Base-by-base conservation (phyloP, 108 stramenopile genomes). In the Seminavis robusta region DNA sequence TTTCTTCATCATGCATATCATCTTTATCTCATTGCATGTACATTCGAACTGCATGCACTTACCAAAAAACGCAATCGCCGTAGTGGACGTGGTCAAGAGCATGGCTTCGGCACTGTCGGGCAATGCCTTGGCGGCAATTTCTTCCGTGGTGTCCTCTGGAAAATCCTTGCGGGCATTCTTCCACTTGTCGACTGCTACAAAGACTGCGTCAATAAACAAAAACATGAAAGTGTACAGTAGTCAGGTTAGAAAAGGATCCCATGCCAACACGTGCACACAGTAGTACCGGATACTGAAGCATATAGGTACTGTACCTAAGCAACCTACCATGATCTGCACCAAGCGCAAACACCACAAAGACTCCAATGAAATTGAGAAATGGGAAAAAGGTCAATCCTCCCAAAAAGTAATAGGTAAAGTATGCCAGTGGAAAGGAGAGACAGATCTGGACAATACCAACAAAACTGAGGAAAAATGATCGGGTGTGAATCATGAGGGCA, bases 281-380 rank as follows among this genome's bases (percentile, higher is more conserved):
- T n/a, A n/a, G n/a, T n/a, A n/a, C n/a, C n/a, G n/a, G n/a, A n/a
- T n/a, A n/a, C n/a, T n/a, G n/a, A n/a, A n/a, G n/a, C n/a, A n/a
- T n/a, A n/a, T n/a, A n/a, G n/a, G n/a, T n/a, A n/a, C n/a, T n/a
- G n/a, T n/a, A n/a, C n/a, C n/a, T n/a, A n/a, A n/a, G n/a, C n/a
- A n/a, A n/a, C n/a, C n/a, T n/a, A n/a, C n/a, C n/a, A 67, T 81
- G 64, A 48, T 76, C 80, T 7, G 80, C 80, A 10, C 80, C 80
- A 17, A 81, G 41, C 4, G 80, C 80, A 59, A 76, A 76, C 9
- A 74, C 55, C 3, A 81, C 76, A 64, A 77, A 81, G 19, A 77
- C 52, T n/a, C 76, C 80, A 55, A 77, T 81, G 55, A 74, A 77
- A 62, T 81, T 81, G 38, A 81, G 53, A 42, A 81, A 81, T 16